Percentiles rank a stretch among this genome's conserved stretches.
Conservation (phyloP, 2,329 filamentous ascomycete genomes). For the Pestalotiopsis sp. region DNA sequence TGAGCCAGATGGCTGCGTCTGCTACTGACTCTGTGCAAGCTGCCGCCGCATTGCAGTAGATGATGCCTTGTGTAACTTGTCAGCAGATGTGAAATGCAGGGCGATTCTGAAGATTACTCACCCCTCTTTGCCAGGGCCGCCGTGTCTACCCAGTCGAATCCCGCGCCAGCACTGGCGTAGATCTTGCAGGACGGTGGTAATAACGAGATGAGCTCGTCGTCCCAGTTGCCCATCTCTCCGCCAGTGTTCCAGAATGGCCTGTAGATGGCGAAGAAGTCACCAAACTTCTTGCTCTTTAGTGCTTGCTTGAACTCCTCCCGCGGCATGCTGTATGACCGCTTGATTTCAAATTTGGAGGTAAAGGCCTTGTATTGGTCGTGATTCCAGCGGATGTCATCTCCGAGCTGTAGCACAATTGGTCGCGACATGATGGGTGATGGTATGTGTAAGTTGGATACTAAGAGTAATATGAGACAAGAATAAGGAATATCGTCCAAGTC, state of each 20-base stretch:
- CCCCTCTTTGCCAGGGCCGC: slow-evolving; percentile 5
- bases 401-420: slow-evolving; percentile 23
- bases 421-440: background rate
- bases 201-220: slow-evolving; percentile 13
- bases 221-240: slow-evolving; percentile 15
- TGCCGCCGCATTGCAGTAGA: slow-evolving; percentile 14
- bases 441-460: background rate
- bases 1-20: slow-evolving; percentile 14
- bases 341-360: slow-evolving; percentile 18
- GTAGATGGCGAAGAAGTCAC: slow-evolving; percentile 13
- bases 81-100: background rate
- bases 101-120: background rate
- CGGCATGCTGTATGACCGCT: slow-evolving; percentile 21
- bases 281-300: slow-evolving; percentile 17
- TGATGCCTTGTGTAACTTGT: background rate
- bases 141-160: slow-evolving; percentile 15
- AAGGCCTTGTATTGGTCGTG: slow-evolving; percentile 20
- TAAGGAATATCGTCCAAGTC: background rate
- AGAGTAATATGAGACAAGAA: background rate
- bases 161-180: slow-evolving; percentile 10
- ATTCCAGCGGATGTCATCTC: slow-evolving; percentile 23
- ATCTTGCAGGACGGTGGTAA: slow-evolving; percentile 13
- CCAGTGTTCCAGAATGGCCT: slow-evolving; percentile 14
- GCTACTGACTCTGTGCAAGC: slow-evolving; percentile 14
- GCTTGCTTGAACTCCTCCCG: slow-evolving; percentile 20